Evolutionary conservation across 768 basidiomycete genomes (phyloP), one percentile per base, ranked within the genome.

Genomic region (Tephrocybe sp.): DNA sequence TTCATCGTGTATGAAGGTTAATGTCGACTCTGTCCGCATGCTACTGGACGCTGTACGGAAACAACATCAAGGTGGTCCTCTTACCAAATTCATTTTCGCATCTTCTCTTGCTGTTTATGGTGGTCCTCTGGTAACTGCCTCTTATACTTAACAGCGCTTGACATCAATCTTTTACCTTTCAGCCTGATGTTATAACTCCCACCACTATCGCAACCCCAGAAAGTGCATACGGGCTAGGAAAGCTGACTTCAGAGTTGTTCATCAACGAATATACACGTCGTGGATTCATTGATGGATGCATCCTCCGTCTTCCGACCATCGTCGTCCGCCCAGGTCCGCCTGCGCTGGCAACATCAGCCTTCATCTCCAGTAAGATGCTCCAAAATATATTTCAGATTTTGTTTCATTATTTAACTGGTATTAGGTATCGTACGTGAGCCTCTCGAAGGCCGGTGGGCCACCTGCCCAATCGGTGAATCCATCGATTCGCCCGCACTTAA

Each of bases 91-190:
- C 67, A 73, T 84, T 56, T 81, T 81, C 62, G 74, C 81, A 0
- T 82, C 81, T 1, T 79, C 78, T 2, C 64, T 82, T 16, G 82
- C 82, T 16, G 80, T 84, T 3, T 83, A 81, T 60, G 81, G 81
- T 52, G 80, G 81, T 5, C 76, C 78, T 54, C 55, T 76, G 20
- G 75, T 76, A 52, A 20, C 63, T 31, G 22, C 39, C 22, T 6
- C 6, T 46, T 12, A 9, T 39, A 43, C 12, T 41, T 4, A 41
- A 36, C 16, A 58, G 14, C 1, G n/a, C n/a, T n/a, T n/a, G n/a
- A n/a, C 22, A 12, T 5, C 10, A 33, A 3, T 26, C 26, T 26
- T 26, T 26, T n/a, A n/a, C n/a, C n/a, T n/a, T 26, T 1, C 44
- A 73, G 75, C 76, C 75, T 10, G 63, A 75, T 14, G 61, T 77